A percentile compares a stretch with the other conserved stretches of the same genome.
Conservation (phyloP, 306 rosid species). For the Citrullus mucosospermus region DNA sequence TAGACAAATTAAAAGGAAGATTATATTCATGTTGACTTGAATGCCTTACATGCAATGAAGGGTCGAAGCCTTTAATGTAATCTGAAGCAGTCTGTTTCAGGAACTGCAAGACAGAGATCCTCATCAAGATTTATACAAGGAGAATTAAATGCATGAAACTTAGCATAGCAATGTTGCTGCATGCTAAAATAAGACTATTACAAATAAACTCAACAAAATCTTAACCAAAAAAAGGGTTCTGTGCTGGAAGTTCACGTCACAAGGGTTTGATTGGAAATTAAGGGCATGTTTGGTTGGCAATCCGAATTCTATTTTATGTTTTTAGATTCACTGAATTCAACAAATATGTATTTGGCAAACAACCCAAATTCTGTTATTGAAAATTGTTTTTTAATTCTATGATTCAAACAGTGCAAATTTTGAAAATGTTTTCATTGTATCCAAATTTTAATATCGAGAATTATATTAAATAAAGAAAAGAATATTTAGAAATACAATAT, state of each 20-base stretch:
- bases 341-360: too few species aligned
- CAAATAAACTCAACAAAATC: neutral
- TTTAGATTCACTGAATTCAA: too few species aligned
- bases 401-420: too few species aligned
- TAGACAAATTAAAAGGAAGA: neutral
- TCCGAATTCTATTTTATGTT: too few species aligned
- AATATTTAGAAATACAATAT: too few species aligned
- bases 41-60: constrained; percentile 61
- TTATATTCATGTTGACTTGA: neutral
- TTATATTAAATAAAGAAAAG: too few species aligned
- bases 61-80: constrained; percentile 54
- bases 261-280: neutral
- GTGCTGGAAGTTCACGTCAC: neutral
- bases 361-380: too few species aligned
- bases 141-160: constrained; percentile 3
- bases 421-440: too few species aligned
- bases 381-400: too few species aligned
- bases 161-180: neutral
- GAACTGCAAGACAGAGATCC: constrained; percentile 44
- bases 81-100: constrained; percentile 77
- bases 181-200: neutral
- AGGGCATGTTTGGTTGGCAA: neutral
- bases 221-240: neutral
- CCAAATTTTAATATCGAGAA: too few species aligned
- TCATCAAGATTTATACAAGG: constrained; percentile 20